phyloP scores from a whole-genome alignment of 1,284 basidiomycete genomes.

The Fomitopsis palustris region DNA sequence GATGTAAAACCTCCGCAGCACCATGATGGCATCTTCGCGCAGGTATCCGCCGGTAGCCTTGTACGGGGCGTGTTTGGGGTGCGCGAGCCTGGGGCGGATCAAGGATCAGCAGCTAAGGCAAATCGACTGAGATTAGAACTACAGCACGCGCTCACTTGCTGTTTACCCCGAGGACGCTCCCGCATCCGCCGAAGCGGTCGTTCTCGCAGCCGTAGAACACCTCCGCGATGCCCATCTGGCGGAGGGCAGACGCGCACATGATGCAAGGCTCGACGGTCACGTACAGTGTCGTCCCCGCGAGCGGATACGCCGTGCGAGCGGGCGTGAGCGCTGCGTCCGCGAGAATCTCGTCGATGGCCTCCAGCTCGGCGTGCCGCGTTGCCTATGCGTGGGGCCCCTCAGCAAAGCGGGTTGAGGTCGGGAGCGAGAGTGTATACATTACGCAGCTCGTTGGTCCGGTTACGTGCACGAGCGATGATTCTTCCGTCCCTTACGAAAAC shows the following conservation, averaged over 20 bases:
- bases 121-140: background rate
- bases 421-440: constrained; percentile 57
- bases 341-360: constrained; percentile 92
- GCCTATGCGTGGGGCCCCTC: constrained; percentile 52
- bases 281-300: constrained; percentile 84
- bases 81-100: constrained; percentile 41
- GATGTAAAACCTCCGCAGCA: constrained; percentile 92
- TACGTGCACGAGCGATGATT: constrained; percentile 85
- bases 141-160: constrained; percentile 23
- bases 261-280: constrained; percentile 99
- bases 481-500: constrained; percentile 82
- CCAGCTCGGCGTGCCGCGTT: constrained; percentile 96
- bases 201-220: constrained; percentile 96
- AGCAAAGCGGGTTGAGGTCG: background rate
- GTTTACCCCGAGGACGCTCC: constrained; percentile 90
- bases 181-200: constrained; percentile 96
- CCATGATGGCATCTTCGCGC: constrained; percentile 93
- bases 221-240: constrained; percentile 88
- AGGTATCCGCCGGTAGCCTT: constrained; percentile 79
- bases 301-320: constrained; percentile 49
- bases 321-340: constrained; percentile 58
- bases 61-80: constrained; percentile 76
- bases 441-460: constrained; percentile 91
- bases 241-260: constrained; percentile 96
- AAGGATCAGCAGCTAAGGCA: background rate